phyloP scores from a whole-genome alignment of 2,329 filamentous ascomycete species.

The Pseudohalonectria lignicola region DNA sequence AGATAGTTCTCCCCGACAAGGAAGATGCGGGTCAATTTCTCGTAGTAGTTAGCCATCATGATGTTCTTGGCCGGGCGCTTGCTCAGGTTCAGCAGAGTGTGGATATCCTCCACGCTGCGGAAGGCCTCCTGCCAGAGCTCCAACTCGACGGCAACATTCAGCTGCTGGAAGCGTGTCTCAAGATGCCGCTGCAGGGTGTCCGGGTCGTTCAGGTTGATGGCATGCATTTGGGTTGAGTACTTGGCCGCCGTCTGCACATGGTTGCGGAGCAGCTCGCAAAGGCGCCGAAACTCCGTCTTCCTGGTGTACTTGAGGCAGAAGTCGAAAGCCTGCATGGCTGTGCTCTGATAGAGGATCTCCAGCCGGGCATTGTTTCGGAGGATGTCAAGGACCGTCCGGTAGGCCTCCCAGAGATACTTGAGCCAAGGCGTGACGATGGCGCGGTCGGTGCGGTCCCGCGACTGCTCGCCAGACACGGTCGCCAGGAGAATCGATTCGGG shows the following conservation, averaged over 20 bases:
- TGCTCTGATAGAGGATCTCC: conserved; percentile 97
- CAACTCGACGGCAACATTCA: conserved; percentile 95
- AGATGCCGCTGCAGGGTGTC: conserved; percentile 95
- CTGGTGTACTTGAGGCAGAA: conserved; percentile 97
- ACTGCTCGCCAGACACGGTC: conserved; percentile 96
- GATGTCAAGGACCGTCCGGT: conserved; percentile 95
- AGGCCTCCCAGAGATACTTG: conserved; percentile 99
- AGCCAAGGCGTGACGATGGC: conserved; percentile 98
- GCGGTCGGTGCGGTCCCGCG: conserved; percentile 90
- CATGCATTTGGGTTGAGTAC: conserved; percentile 98
- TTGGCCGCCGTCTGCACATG: conserved; percentile 98
- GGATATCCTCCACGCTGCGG: conserved; percentile 97
- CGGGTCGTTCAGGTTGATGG: conserved; percentile 95
- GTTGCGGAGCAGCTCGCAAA: conserved; percentile 96
- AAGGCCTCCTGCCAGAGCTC: conserved; percentile 99
- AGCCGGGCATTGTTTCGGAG: conserved; percentile 97
- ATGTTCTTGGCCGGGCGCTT: conserved; percentile 97
- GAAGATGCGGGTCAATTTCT: conserved; percentile 98
- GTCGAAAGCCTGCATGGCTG: conserved; percentile 94
- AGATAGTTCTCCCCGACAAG: conserved; percentile 98
- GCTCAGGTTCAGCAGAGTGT: conserved; percentile 93
- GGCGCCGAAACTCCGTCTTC: conserved; percentile 97
- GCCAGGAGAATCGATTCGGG: conserved; percentile 96
- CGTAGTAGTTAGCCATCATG: conserved; percentile 99
- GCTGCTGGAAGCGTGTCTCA: conserved; percentile 95